A percentile compares a stretch with the other conserved stretches of the same genome.
Evolutionary conservation across 1,284 basidiomycete species (phyloP).

Genomic region (Trametes hirsuta): DNA sequence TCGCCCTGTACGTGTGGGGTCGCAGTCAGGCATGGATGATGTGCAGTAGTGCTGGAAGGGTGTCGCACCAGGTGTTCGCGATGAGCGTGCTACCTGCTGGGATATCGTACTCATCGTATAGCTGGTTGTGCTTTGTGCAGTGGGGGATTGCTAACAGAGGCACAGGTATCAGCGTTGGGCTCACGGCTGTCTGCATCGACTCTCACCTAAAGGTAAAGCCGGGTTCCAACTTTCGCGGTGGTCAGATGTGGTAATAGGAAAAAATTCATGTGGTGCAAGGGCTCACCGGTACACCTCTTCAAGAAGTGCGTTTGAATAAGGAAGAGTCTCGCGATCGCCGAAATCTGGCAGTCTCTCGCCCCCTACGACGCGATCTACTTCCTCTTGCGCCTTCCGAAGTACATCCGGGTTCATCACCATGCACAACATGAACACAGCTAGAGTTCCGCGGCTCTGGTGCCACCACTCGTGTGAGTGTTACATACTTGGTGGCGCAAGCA

Average conservation of each 20-base stretch:
- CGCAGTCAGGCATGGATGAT: not conserved
- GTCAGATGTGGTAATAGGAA: not conserved
- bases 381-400: conserved; percentile 20
- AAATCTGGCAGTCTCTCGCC: conserved; percentile 22
- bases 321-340: conserved; percentile 19
- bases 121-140: conserved; percentile 45
- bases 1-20: conserved; percentile 23
- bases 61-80: conserved; percentile 47
- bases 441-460: conserved; percentile 6
- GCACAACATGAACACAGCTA: conserved; percentile 16
- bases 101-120: conserved; percentile 48
- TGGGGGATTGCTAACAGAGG: conserved; percentile 14
- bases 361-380: conserved; percentile 25
- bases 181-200: no score
- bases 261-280: not conserved
- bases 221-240: conserved; percentile 13
- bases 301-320: conserved; percentile 48
- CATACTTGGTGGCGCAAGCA: not conserved
- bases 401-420: conserved; percentile 22
- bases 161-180: not conserved
- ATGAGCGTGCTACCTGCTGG: conserved; percentile 49
- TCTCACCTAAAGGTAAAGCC: conserved; percentile 14
- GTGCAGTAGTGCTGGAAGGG: no score
- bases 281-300: conserved; percentile 50
- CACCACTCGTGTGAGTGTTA: no score